Conservation (phyloP, 768 basidiomycete genomes). For the Russula brevipes region DNA sequence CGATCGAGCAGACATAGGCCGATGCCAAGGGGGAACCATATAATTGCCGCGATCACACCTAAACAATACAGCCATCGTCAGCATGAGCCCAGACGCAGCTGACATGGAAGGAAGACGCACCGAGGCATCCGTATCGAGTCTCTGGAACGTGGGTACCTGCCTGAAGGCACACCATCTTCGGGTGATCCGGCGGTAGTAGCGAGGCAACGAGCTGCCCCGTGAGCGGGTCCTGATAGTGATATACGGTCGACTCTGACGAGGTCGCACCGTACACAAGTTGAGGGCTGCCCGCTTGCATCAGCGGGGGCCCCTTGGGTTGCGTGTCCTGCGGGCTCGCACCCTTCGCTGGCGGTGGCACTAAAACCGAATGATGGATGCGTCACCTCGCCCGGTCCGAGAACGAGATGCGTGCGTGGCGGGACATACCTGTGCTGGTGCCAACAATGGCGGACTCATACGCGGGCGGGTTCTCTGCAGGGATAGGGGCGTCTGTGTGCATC, state of each 20-base stretch:
- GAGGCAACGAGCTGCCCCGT: constrained; percentile 44
- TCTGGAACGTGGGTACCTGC: constrained; percentile 59
- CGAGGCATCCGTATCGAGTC: constrained; percentile 65
- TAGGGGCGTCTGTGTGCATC: constrained; percentile 2
- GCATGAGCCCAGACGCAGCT: not conserved
- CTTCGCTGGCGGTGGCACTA: constrained; percentile 1
- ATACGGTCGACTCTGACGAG: constrained; percentile 21
- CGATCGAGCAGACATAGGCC: constrained; percentile 74
- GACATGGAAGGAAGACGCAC: constrained; percentile 38
- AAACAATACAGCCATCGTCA: not conserved
- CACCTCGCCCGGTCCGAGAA: too few species aligned
- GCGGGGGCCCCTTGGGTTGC: not conserved
- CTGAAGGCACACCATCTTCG: constrained; percentile 83
- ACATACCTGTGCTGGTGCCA: not conserved
- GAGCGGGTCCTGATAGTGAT: constrained; percentile 31
- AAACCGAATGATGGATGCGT: not conserved
- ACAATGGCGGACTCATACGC: constrained; percentile 8
- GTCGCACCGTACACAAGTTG: constrained; percentile 8
- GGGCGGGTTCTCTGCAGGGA: constrained; percentile 10
- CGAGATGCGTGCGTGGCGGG: too few species aligned
- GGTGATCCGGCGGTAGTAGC: constrained; percentile 68
- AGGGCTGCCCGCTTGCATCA: constrained; percentile 2
- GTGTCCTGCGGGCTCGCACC: not conserved
- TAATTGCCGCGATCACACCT: constrained; percentile 76
- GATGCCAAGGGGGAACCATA: constrained; percentile 85